Evolutionary conservation across 192 early-diverging fungal species (phyloP).

Genomic region (Linnemannia hyalina): DNA sequence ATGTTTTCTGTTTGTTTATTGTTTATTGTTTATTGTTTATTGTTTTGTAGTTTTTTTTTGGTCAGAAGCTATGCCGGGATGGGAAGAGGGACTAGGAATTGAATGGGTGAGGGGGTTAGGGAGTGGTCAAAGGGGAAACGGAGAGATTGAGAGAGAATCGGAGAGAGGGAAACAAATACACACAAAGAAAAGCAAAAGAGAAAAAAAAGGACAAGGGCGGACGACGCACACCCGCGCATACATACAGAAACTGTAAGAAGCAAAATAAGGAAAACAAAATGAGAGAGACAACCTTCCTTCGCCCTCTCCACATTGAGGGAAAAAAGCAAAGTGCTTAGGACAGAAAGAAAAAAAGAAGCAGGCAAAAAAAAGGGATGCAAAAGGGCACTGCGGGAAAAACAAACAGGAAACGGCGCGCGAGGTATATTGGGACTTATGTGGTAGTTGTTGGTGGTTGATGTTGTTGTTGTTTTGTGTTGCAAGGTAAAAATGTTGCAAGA

Average conservation of each 20-base stretch:
- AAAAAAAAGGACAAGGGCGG: neutral
- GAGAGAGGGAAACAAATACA: neutral
- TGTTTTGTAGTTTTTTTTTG: too few species aligned
- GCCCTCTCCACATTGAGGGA: too few species aligned
- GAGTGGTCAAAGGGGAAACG: neutral
- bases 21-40: too few species aligned
- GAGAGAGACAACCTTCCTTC: neutral
- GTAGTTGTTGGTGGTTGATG: neutral
- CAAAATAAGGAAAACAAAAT: neutral
- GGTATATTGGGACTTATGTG: constrained; percentile 3
- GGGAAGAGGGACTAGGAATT: too few species aligned
- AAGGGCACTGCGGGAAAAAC: neutral
- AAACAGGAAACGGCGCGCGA: neutral
- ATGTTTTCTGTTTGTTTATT: too few species aligned
- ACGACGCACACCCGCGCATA: neutral
- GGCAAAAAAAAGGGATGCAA: neutral
- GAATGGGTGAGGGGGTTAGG: neutral
- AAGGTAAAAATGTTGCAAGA: neutral
- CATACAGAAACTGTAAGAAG: neutral
- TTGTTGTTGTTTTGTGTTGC: neutral
- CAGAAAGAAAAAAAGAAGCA: neutral
- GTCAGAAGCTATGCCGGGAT: too few species aligned
- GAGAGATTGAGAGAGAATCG: neutral
- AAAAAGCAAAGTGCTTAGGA: neutral
- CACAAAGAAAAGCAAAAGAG: neutral